These are phyloP conservation scores for Yamadazyma dushanensis DNA, from an alignment of 1,139 yeast genomes.

Conservation along the genomic window DNA sequence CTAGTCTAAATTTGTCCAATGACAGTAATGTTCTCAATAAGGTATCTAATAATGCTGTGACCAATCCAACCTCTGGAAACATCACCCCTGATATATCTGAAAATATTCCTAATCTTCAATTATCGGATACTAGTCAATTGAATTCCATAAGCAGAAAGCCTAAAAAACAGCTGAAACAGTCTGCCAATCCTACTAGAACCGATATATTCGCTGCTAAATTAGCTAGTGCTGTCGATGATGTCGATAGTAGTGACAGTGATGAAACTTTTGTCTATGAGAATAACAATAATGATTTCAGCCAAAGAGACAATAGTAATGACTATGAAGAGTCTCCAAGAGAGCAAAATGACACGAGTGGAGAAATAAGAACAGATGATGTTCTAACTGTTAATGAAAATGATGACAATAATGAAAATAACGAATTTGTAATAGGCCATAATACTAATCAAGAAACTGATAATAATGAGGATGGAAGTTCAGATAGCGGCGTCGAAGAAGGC, in stretches of 20 bases:
- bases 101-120: constrained; percentile 16
- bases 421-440: not conserved
- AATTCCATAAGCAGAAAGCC: constrained; percentile 11
- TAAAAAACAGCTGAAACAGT: constrained; percentile 28
- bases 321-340: no score
- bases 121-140: constrained; percentile 8
- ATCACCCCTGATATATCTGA: constrained; percentile 13
- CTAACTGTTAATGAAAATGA: no score
- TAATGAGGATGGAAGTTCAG: not conserved
- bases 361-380: not conserved
- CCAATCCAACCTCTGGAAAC: constrained; percentile 2
- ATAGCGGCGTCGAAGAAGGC: not conserved
- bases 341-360: not conserved
- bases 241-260: constrained; percentile 81
- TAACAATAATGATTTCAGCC: constrained; percentile 16
- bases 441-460: not conserved
- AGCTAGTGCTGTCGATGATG: constrained; percentile 93
- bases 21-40: constrained; percentile 4
- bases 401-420: constrained; percentile 1
- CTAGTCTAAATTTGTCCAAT: constrained; percentile 1
- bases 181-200: constrained; percentile 60
- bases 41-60: constrained; percentile 4
- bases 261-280: constrained; percentile 93
- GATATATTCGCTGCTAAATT: constrained; percentile 92
- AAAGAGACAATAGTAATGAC: constrained; percentile 2